Conservation (phyloP, 768 basidiomycete species). For the Jaapia argillacea region DNA sequence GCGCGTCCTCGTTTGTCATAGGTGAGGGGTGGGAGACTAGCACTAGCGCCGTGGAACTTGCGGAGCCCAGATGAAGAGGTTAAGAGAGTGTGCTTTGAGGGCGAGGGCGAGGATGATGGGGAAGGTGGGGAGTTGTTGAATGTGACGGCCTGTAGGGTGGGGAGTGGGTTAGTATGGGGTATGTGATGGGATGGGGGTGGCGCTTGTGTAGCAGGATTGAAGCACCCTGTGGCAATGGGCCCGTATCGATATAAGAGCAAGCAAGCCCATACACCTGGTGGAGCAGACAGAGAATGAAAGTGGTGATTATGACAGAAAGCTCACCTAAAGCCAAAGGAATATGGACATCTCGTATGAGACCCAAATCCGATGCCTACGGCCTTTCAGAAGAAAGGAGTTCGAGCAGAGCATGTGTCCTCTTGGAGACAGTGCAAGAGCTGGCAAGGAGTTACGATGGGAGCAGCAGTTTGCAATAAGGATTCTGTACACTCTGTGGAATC, state of each 20-base stretch:
- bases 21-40: slow-evolving; percentile 36
- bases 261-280: too few species aligned
- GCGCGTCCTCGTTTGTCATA: slow-evolving; percentile 59
- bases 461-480: neutral
- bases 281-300: slow-evolving; percentile 22
- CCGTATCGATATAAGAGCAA: too few species aligned
- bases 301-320: slow-evolving; percentile 13
- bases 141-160: too few species aligned
- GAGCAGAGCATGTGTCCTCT: slow-evolving; percentile 67
- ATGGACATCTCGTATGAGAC: slow-evolving; percentile 67
- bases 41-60: slow-evolving; percentile 23
- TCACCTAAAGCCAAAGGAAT: slow-evolving; percentile 70
- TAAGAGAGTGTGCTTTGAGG: slow-evolving; percentile 19
- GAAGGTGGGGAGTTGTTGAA: neutral
- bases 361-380: slow-evolving; percentile 77
- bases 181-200: too few species aligned
- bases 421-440: slow-evolving; percentile 29
- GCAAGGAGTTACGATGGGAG: neutral
- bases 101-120: slow-evolving; percentile 12
- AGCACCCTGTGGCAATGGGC: too few species aligned
- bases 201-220: too few species aligned
- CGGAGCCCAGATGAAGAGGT: slow-evolving; percentile 42
- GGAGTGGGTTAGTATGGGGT: too few species aligned
- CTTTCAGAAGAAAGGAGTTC: slow-evolving; percentile 74
- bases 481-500: neutral